phyloP scores from a whole-genome alignment of 331 rosid genomes.

The Saraca asoca region DNA sequence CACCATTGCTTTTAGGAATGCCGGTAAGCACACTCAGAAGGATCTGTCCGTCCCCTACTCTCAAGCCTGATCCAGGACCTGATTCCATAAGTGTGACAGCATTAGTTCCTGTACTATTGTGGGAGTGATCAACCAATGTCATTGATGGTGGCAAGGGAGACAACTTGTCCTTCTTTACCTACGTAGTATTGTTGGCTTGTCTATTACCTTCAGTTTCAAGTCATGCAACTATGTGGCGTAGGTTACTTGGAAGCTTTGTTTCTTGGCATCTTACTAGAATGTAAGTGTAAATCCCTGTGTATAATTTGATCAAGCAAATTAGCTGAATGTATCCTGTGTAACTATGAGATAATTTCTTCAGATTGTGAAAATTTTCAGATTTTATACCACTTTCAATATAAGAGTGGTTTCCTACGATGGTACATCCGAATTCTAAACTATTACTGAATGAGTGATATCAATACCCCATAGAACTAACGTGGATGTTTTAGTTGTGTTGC shows the following conservation, averaged over 20 bases:
- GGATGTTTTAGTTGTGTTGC: background rate
- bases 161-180: slow-evolving; percentile 30
- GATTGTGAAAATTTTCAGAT: background rate
- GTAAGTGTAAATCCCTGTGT: slow-evolving; percentile 27
- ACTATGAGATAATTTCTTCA: slow-evolving; percentile 22
- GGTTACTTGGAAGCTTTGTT: slow-evolving; percentile 28
- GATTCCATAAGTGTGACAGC: slow-evolving; percentile 6
- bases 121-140: slow-evolving; percentile 15
- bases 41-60: slow-evolving; percentile 30
- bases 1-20: slow-evolving; percentile 26
- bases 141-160: slow-evolving; percentile 19
- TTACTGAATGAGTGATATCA: background rate
- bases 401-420: background rate
- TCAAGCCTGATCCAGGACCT: slow-evolving; percentile 25
- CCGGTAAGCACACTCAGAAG: slow-evolving; percentile 30
- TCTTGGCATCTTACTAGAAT: slow-evolving; percentile 22
- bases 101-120: slow-evolving; percentile 9
- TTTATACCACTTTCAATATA: background rate
- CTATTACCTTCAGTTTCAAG: slow-evolving; percentile 23
- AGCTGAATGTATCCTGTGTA: slow-evolving; percentile 12
- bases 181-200: slow-evolving; percentile 5
- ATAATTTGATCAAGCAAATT: slow-evolving; percentile 21
- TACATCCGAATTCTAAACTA: background rate
- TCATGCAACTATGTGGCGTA: slow-evolving; percentile 7
- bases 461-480: background rate